Percentiles rank a stretch among this genome's conserved stretches.
Evolutionary conservation across 2,329 filamentous ascomycete species (phyloP).

Genomic region (Lasiodiplodia gonubiensis): DNA sequence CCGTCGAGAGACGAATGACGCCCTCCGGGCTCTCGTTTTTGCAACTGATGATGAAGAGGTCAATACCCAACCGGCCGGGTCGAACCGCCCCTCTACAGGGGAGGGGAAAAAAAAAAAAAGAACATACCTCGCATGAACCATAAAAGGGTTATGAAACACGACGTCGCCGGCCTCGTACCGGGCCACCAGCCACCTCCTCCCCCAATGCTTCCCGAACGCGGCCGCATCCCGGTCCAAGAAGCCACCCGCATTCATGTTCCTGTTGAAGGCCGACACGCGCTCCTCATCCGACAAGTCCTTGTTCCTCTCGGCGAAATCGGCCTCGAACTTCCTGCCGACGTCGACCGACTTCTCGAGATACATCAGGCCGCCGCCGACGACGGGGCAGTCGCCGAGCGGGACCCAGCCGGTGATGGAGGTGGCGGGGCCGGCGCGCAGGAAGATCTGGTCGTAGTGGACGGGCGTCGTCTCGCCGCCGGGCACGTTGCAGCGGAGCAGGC

Average conservation of each 20-base stretch:
- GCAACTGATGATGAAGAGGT: neutral
- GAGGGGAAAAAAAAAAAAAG: neutral
- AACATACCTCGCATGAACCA: neutral
- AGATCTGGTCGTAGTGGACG: constrained; percentile 29
- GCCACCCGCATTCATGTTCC: constrained; percentile 27
- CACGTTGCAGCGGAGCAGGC: neutral
- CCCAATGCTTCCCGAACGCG: constrained; percentile 1
- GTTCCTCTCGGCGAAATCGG: neutral
- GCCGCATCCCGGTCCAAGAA: constrained; percentile 21
- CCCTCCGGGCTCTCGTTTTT: constrained; percentile 21
- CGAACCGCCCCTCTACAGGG: neutral
- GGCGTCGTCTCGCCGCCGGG: constrained; percentile 21
- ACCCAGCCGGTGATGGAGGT: constrained; percentile 20
- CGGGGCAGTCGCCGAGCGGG: neutral
- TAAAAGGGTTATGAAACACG: constrained; percentile 5
- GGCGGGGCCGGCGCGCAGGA: constrained; percentile 16
- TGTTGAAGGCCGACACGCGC: constrained; percentile 26
- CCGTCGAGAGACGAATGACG: constrained; percentile 11
- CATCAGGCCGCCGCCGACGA: neutral
- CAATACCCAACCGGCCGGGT: no score
- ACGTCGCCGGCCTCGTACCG: constrained; percentile 28
- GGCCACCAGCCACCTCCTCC: neutral
- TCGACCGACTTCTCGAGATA: neutral
- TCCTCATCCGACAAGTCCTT: constrained; percentile 22
- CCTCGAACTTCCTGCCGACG: neutral